These are phyloP conservation scores for Metschnikowia amazonensis DNA, from an alignment of 805 yeast genomes.

Conservation along the genomic window DNA sequence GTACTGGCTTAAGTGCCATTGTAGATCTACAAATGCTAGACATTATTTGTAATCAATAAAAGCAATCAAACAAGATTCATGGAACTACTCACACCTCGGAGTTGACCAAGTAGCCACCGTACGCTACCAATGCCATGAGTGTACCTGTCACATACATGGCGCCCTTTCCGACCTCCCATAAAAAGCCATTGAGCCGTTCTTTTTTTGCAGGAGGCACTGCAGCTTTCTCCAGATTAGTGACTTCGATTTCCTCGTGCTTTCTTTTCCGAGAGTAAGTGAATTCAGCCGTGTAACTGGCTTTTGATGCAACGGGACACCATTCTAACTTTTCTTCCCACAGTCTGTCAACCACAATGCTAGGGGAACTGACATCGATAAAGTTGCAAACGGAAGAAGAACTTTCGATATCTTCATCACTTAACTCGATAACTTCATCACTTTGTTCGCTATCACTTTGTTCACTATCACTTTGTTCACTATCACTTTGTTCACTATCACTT, in stretches of 20 bases:
- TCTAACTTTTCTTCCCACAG: background rate
- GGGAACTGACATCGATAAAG: background rate
- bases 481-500: too few relatives aligned
- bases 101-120: constrained; percentile 25
- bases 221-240: background rate
- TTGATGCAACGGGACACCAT: background rate
- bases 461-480: too few relatives aligned
- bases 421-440: background rate
- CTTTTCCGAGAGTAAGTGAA: constrained; percentile 6
- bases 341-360: background rate
- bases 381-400: background rate
- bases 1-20: background rate
- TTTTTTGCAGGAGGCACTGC: constrained; percentile 12
- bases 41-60: background rate
- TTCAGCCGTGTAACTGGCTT: background rate
- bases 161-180: constrained; percentile 34
- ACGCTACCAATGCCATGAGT: constrained; percentile 33
- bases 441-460: background rate
- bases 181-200: constrained; percentile 17
- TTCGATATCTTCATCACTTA: background rate
- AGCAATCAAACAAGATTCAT: background rate
- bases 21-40: background rate
- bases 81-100: background rate
- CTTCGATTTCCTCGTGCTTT: constrained; percentile 8
- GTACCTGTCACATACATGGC: constrained; percentile 30